A percentile compares a stretch with the other conserved stretches of the same genome.
Conservation (phyloP, 495 filamentous ascomycete species). For the Ramalina intermedia region DNA sequence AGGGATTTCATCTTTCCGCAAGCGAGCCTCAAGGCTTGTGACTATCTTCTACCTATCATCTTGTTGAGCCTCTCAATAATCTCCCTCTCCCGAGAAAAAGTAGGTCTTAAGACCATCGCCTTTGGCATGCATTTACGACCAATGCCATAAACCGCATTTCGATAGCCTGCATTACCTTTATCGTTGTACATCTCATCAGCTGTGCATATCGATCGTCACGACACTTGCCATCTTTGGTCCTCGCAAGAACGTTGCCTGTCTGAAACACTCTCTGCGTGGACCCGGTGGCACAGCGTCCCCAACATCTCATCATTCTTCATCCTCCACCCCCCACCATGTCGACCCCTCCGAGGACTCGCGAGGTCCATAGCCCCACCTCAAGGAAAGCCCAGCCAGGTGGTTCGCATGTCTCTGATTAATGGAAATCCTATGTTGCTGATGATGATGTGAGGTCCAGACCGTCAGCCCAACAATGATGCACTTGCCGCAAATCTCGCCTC, state of each 20-base stretch:
- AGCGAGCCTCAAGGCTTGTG: too few relatives aligned
- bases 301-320: neutral
- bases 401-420: neutral
- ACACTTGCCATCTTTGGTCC: neutral
- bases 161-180: too few relatives aligned
- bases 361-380: neutral
- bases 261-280: neutral
- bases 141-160: too few relatives aligned
- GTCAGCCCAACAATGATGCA: neutral
- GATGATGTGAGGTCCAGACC: neutral
- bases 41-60: too few relatives aligned
- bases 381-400: neutral
- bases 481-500: conserved; percentile 4
- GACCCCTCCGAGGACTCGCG: neutral
- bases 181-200: too few relatives aligned
- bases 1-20: too few relatives aligned
- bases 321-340: neutral
- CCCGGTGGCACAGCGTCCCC: neutral
- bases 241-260: neutral
- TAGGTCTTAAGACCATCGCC: too few relatives aligned
- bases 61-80: too few relatives aligned
- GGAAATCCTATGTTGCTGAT: neutral
- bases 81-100: too few relatives aligned
- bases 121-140: too few relatives aligned
- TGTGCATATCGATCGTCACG: neutral